These are phyloP conservation scores for Peziza echinospora DNA, from an alignment of 495 filamentous ascomycete genomes.

Conservation along the genomic window DNA sequence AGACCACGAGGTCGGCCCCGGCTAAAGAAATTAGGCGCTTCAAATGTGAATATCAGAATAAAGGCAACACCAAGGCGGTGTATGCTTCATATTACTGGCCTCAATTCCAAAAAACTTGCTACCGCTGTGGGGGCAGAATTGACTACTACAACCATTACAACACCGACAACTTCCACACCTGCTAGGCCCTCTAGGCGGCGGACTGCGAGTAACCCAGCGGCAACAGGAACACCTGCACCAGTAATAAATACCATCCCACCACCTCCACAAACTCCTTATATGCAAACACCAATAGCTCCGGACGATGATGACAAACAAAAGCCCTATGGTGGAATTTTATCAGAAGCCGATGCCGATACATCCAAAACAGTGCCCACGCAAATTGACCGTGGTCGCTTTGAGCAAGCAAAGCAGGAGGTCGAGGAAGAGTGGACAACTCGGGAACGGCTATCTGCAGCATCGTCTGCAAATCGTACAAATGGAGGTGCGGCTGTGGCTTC, in stretches of 20 bases:
- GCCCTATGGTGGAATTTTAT: constrained; percentile 85
- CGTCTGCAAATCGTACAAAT: constrained; percentile 8
- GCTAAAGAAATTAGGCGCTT: background rate
- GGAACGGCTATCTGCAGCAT: background rate
- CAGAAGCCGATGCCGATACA: constrained; percentile 76
- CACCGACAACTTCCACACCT: constrained; percentile 21
- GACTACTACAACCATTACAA: constrained; percentile 14
- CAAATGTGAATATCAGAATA: background rate
- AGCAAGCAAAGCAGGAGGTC: constrained; percentile 65
- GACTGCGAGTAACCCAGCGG: constrained; percentile 18
- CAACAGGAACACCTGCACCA: constrained; percentile 22
- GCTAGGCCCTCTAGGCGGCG: constrained; percentile 12
- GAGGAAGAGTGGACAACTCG: constrained; percentile 66
- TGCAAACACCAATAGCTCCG: constrained; percentile 48
- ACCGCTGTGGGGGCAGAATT: constrained; percentile 14
- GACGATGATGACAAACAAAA: constrained; percentile 76
- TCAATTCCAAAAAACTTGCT: background rate
- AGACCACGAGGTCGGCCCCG: background rate
- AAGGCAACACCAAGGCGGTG: background rate
- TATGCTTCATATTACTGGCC: background rate
- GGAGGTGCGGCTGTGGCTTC: constrained; percentile 2
- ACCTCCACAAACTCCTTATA: constrained; percentile 34
- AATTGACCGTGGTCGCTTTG: constrained; percentile 62
- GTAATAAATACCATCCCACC: constrained; percentile 11
- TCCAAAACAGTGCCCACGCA: constrained; percentile 61